Percentiles rank a stretch among this genome's conserved stretches.
Evolutionary conservation across 1,284 basidiomycete genomes (phyloP).

Genomic region (Rhodotorula sp.): DNA sequence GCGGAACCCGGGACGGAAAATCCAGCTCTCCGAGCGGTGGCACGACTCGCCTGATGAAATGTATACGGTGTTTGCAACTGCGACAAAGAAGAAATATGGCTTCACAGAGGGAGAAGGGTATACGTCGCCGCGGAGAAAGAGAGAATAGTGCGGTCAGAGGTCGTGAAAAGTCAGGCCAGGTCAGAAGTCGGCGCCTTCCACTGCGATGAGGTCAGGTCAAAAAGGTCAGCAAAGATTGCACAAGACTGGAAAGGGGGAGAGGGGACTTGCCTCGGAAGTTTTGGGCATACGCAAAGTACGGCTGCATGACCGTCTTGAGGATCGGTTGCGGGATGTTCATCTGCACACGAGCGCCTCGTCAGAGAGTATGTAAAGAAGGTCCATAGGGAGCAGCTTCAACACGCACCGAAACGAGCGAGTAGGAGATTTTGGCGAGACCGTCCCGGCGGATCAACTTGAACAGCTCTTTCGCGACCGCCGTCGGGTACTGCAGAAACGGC

Average conservation of each 20-base stretch:
- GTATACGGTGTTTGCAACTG: not conserved
- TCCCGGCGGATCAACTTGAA: constrained; percentile 93
- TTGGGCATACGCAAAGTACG: constrained; percentile 47
- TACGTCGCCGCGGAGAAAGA: not conserved
- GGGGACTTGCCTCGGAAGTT: constrained; percentile 38
- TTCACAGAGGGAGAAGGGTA: not conserved
- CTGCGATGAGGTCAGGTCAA: constrained; percentile 1
- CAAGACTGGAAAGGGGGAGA: too few relatives aligned
- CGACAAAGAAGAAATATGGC: not conserved
- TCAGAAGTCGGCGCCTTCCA: constrained; percentile 29
- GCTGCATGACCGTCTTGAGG: constrained; percentile 44
- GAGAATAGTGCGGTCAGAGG: not conserved
- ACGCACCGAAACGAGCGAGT: constrained; percentile 84
- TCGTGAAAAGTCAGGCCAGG: not conserved
- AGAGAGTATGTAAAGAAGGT: constrained; percentile 21
- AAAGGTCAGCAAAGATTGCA: too few relatives aligned
- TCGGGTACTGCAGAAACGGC: constrained; percentile 70
- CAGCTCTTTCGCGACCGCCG: constrained; percentile 79
- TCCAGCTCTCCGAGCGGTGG: too few relatives aligned
- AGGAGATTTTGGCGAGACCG: constrained; percentile 89
- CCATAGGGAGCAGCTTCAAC: constrained; percentile 28
- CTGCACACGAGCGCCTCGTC: constrained; percentile 4
- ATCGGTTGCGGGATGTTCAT: constrained; percentile 45
- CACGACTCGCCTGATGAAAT: not conserved
- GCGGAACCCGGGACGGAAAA: too few relatives aligned